Evolutionary conservation across 352 stramenopile species (phyloP), one percentile per base, ranked within the genome.

Genomic region (Phytophthora multivora): DNA sequence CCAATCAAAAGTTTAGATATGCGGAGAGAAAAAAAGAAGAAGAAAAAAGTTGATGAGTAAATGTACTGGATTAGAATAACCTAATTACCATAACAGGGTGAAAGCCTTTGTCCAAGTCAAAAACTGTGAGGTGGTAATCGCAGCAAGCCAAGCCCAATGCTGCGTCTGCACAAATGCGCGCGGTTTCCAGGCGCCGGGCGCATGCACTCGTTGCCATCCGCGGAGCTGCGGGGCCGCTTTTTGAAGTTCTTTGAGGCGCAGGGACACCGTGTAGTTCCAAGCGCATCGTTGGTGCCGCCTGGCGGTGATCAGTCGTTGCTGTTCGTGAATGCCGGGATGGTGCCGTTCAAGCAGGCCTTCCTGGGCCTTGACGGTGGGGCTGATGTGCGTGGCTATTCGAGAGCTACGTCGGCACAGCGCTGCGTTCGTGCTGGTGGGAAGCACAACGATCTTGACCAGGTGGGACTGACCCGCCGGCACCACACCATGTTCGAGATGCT

Each of bases 401-500:
- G 91, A 51, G 96, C 96, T 11, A 88, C 88, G 5, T 99, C 98
- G 54, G 92, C 89, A 26, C 97, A 99, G 73, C 98, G 98, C 41
- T 99, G 96, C 59, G 98, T 99, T 61, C 91, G 96, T 56, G 97
- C 97, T 5, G 96, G 96, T 42, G 96, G 97, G 47, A 99, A 99
- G 77, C 96, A 99, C 79, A 99, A 99, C 73, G 97, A 99, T 76
- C 77, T 99, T 42, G 97, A 99, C 60, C 96, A 99, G 73, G 97
- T 99, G 7, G 96, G 96, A 19, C 95, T 98, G 72, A 97, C 97
- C 59, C 85, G 97, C 3, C 97, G 98, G 54, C 97, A 99, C 83
- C 97, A 99, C 69, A 99, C 96, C 43, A 98, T 98, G 74, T 99
- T 99, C 69, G 97, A 99, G 79, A 99, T 99, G 97, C 80, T 99